phyloP scores from a whole-genome alignment of 441 rosid genomes.

The Arabidopsis lyrata region DNA sequence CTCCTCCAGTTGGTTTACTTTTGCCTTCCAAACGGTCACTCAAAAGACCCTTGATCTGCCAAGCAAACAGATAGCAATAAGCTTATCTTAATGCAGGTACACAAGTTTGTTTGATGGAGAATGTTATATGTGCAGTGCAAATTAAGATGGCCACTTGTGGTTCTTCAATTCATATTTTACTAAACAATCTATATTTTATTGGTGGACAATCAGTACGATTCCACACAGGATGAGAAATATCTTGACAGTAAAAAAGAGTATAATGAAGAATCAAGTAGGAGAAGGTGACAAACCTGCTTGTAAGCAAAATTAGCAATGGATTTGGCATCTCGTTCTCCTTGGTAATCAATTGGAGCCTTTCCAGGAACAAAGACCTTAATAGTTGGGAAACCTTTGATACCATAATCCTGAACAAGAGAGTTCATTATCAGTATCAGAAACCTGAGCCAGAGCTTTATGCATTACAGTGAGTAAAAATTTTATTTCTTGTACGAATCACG shows the following conservation, averaged over 20 bases:
- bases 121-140: no score
- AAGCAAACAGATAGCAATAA: not conserved
- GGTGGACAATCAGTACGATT: no score
- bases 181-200: no score
- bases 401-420: slow-evolving; percentile 75
- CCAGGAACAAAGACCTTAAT: slow-evolving; percentile 95
- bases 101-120: no score
- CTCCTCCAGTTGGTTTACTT: slow-evolving; percentile 64
- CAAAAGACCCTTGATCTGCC: slow-evolving; percentile 82
- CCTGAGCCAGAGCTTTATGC: not conserved
- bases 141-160: no score
- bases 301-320: slow-evolving; percentile 90
- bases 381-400: slow-evolving; percentile 92
- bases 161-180: no score
- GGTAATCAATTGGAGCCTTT: slow-evolving; percentile 90
- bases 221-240: not conserved
- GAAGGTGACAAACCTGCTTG: slow-evolving; percentile 68
- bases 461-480: not conserved
- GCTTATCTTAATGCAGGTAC: no score
- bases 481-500: not conserved
- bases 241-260: not conserved
- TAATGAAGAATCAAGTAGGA: slow-evolving; percentile 3
- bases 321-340: slow-evolving; percentile 96
- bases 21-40: slow-evolving; percentile 91
- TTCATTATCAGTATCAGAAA: not conserved